Base-by-base conservation (phyloP, 164 flowering plant species). In the Paratinospora sagittata region DNA sequence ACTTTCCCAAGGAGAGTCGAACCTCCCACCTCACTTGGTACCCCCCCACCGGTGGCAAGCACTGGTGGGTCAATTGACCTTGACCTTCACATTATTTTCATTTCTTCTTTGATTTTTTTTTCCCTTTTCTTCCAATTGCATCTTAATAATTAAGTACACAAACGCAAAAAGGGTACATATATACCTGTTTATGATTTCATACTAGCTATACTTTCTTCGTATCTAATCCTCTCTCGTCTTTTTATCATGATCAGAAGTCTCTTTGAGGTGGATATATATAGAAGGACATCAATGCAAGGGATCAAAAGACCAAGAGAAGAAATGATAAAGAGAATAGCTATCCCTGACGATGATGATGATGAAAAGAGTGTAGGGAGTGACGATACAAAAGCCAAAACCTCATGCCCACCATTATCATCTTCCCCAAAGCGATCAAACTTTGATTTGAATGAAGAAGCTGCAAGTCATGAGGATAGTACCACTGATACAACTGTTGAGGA, bases 381-480 rank as follows among this genome's bases (percentile, higher is more conserved):
- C 8, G n/a, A n/a, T n/a, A 76, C 65, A 14, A 72, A 75, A 66
- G 64, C 73, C 9, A 72, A 66, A 45, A 72, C 26, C 13, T 30
- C 78, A 36, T 75, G 79, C 11, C 27, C 49, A 16, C 36, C 11
- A 9, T 16, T n/a, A 6, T 78, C 81, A 49, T 73, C 78, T 62
- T 66, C 78, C 14, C 77, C 69, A 2, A 81, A 78, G 39, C 63
- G 65, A 17, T 73, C 84, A 26, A 77, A 75, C 26, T 81, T 85
- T 63, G 86, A 85, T 69, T 73, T 85, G 76, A 85, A 85, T 66
- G 85, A 83, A 79, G 82, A 75, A 58, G 85, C 83, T 21, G 69
- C 52, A 52, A 62, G 78, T 26, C n/a, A 52, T 52, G 68, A 73
- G 13, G 70, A 57, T 8, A 24, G 60, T 69, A 47, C 43, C 7